Evolutionary conservation across 2,329 filamentous ascomycete genomes (phyloP).

Genomic region (Hymenoscyphus linearis): DNA sequence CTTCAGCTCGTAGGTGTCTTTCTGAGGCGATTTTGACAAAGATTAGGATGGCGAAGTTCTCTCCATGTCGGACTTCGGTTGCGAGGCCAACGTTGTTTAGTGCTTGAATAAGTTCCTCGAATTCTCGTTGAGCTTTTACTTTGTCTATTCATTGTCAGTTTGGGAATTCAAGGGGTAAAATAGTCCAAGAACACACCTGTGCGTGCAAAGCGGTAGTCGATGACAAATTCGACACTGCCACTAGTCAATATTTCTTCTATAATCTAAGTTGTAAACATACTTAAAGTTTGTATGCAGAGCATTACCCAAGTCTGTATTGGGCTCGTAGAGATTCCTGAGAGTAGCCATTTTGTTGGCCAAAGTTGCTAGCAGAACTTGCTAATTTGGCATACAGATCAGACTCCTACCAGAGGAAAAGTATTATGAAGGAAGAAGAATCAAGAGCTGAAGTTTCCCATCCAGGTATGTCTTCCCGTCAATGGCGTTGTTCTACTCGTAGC

Average conservation of each 20-base stretch:
- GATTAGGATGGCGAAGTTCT: slow-evolving; percentile 68
- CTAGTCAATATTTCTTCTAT: slow-evolving; percentile 9
- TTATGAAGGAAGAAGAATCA: slow-evolving; percentile 6
- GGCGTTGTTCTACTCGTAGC: not conserved
- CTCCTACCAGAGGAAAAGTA: slow-evolving; percentile 6
- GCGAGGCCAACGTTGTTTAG: slow-evolving; percentile 76
- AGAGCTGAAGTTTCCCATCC: not conserved
- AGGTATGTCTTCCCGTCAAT: not conserved
- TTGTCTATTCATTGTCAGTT: slow-evolving; percentile 46
- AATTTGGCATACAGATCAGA: not conserved
- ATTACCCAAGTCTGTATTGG: slow-evolving; percentile 18
- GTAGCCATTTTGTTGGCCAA: slow-evolving; percentile 24
- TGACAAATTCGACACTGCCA: slow-evolving; percentile 76
- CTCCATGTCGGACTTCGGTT: slow-evolving; percentile 80
- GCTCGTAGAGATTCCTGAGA: slow-evolving; percentile 22
- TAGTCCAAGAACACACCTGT: slow-evolving; percentile 45
- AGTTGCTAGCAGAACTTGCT: slow-evolving; percentile 5
- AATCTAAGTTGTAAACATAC: slow-evolving; percentile 28
- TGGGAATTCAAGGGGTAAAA: slow-evolving; percentile 15
- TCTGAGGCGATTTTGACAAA: slow-evolving; percentile 78
- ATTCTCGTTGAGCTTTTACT: slow-evolving; percentile 64
- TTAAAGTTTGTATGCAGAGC: slow-evolving; percentile 36
- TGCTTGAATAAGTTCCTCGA: slow-evolving; percentile 70
- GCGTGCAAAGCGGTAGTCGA: slow-evolving; percentile 69
- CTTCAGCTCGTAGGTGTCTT: slow-evolving; percentile 68